phyloP scores from a whole-genome alignment of 2,329 filamentous ascomycete species.

The Cylindrodendrum hubeiense region DNA sequence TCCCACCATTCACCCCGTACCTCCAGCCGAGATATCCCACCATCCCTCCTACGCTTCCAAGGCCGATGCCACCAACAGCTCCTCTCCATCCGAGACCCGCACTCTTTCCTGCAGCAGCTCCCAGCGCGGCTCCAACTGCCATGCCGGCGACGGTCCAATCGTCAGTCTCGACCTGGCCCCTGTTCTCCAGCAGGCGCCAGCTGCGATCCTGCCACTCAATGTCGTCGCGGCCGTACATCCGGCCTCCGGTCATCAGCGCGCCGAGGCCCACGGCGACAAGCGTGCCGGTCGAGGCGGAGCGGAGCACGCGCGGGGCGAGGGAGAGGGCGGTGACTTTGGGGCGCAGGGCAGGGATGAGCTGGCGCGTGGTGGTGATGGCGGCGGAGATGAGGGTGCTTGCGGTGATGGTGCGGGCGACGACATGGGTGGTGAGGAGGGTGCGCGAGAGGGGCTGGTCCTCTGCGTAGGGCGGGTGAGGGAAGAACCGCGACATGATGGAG shows the following conservation, averaged over 20 bases:
- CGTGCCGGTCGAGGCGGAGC: conserved; percentile 59
- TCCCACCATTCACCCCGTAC: conserved; percentile 60
- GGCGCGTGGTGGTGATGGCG: conserved; percentile 51
- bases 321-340: conserved; percentile 45
- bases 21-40: conserved; percentile 63
- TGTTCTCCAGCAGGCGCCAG: conserved; percentile 71
- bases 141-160: conserved; percentile 65
- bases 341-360: conserved; percentile 46
- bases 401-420: conserved; percentile 67
- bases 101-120: conserved; percentile 44
- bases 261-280: conserved; percentile 59
- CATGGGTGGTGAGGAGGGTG: conserved; percentile 70
- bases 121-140: conserved; percentile 50
- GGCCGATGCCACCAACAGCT: conserved; percentile 57
- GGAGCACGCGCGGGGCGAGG: conserved; percentile 55
- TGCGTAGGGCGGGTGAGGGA: conserved; percentile 67
- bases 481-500: conserved; percentile 63
- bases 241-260: conserved; percentile 55
- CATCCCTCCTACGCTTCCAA: conserved; percentile 64
- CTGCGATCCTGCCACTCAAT: conserved; percentile 75
- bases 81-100: conserved; percentile 53
- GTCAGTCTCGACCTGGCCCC: conserved; percentile 68
- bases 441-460: conserved; percentile 71
- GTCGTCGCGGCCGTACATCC: conserved; percentile 68
- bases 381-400: conserved; percentile 63